Base-by-base conservation (phyloP, 805 yeast genomes). In the Kluyveromyces aestuarii region DNA sequence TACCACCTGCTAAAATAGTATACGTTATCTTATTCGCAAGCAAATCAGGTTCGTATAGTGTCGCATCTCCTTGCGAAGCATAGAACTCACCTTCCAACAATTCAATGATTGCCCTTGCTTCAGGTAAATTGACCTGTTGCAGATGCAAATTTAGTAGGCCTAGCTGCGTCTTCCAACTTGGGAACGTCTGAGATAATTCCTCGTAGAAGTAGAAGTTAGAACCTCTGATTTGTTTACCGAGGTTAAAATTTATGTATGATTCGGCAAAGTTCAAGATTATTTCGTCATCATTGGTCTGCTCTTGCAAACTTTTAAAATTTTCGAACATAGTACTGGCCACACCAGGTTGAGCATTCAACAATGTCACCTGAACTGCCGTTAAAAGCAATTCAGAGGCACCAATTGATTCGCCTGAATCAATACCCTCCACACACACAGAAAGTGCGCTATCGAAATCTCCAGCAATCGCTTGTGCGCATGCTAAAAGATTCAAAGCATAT, bases 51-150 rank as follows among this genome's bases (percentile, higher is more conserved):
- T 74, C 67, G 37, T 68, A 72, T 16, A 54, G 41, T 27, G 49
- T 47, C 21, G 64, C 62, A 16, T 47, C 46, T 11, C 54, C 58
- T 37, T 64, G 56, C 10, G 67, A 56, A 16, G 63, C 71, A 41
- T 69, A 62, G 51, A 68, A 70, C n/a, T 71, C 68, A n/a, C 77
- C 73, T 35, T 71, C 59, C 40, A 78, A 67, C 45, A 74, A 69
- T 30, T 68, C 68, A 11, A 84, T 68, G 37, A 81, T 71, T 52
- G 86, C 87, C 50, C 77, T 76, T 9, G 96, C 90, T 68, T 91
- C 97, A 2, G 90, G 91, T 48, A 79, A 71, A 60, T 90, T 85
- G 45, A 81, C 79, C 63, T 88, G 76, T 69, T 87, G 88, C 57
- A 90, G 68, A 52, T 90, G 88, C 51, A 89, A 73, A 10, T 81